These are phyloP conservation scores for Thielaviopsis populi DNA, from an alignment of 2,329 filamentous ascomycete genomes.

Conservation along the genomic window DNA sequence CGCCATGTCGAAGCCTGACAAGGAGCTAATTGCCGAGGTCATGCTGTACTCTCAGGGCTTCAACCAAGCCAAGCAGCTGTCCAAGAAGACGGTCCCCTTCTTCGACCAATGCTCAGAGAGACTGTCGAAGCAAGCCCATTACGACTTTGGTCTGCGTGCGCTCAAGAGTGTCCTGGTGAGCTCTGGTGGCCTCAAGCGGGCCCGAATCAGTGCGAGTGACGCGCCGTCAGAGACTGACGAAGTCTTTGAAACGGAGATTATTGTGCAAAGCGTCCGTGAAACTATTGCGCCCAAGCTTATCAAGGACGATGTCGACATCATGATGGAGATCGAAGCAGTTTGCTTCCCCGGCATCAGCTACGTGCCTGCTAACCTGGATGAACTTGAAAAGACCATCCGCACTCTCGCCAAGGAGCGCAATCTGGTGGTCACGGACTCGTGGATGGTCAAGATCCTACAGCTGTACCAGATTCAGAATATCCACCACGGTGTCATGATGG, in stretches of 20 bases:
- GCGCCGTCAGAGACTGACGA: slow-evolving; percentile 29
- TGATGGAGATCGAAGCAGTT: slow-evolving; percentile 66
- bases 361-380: slow-evolving; percentile 69
- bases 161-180: slow-evolving; percentile 97
- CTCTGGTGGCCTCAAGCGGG: slow-evolving; percentile 87
- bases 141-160: slow-evolving; percentile 95
- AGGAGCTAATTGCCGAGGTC: slow-evolving; percentile 97
- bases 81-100: slow-evolving; percentile 93
- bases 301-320: slow-evolving; percentile 74
- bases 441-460: slow-evolving; percentile 96
- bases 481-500: slow-evolving; percentile 99
- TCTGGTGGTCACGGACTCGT: slow-evolving; percentile 78
- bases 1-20: slow-evolving; percentile 99
- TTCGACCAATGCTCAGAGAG: slow-evolving; percentile 75
- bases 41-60: slow-evolving; percentile 99
- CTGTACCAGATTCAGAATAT: slow-evolving; percentile 96
- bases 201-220: slow-evolving; percentile 43
- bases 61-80: slow-evolving; percentile 84
- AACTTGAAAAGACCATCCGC: slow-evolving; percentile 66
- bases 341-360: slow-evolving; percentile 92
- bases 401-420: slow-evolving; percentile 72
- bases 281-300: slow-evolving; percentile 97
- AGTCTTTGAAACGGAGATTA: slow-evolving; percentile 78
- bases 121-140: slow-evolving; percentile 93
- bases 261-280: slow-evolving; percentile 95